Evolutionary conservation across 1,139 yeast species (phyloP), one percentile per base, ranked within the genome.

Genomic region (Blastobotrys proliferans): DNA sequence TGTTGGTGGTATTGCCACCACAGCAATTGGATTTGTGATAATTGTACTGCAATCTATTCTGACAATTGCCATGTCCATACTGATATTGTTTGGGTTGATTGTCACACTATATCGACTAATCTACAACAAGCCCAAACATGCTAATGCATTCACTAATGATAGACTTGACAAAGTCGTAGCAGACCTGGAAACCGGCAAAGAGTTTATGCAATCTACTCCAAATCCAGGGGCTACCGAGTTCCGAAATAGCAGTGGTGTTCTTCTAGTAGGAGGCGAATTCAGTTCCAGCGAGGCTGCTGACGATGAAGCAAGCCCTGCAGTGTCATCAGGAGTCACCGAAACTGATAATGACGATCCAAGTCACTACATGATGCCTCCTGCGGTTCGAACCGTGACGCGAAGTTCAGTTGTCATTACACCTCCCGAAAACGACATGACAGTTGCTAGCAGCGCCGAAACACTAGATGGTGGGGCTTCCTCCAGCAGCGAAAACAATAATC

Each of bases 1-100:
- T 14, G 14, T 32, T 9, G 8, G 31, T 3, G 11, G 14, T 4
- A 18, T 26, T 14, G n/a, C 42, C 8, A 13, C 18, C 10, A 33
- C 37, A 2, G 27, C 27, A 11, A 25, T 38, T 6, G 35, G 33
- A 6, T n/a, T 38, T 8, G 32, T 26, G 16, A 13, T 38, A 5
- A 32, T 38, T 19, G 37, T 27, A 10, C 16, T 38, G 6, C 37
- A 38, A 24, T 38, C 37, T 6, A 19, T 32, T 3, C 18, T 32
- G 19, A 18, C 32, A 6, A 24, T 38, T 17, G 22, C 28, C n/a
- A 11, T 27, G 9, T 11, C 14, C 18, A 11, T 37, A n/a, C 28
- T 37, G 14, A 29, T 37, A 20, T 13, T 37, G 16, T 27, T 37
- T 13, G 40, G 40, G 3, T 17, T 16, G 5, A 11, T 37, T 10